Conservation (phyloP, 2,329 filamentous ascomycete species). For the Aureobasidium subglaciale region DNA sequence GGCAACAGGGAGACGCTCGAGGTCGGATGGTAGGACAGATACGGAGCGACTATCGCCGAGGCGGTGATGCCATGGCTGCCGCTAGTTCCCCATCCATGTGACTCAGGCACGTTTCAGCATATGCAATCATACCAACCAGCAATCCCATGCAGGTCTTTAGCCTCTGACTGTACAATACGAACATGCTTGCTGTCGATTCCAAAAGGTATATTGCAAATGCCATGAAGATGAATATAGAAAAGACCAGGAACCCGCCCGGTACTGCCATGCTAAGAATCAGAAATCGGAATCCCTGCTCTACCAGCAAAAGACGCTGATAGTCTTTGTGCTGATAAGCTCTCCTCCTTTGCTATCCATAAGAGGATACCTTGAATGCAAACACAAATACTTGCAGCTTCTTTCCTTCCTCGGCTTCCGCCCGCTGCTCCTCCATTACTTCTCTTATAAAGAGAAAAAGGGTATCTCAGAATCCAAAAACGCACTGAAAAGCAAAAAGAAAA, state of each 20-base stretch:
- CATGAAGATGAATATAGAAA: conserved; percentile 1
- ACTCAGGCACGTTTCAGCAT: background rate
- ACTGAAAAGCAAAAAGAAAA: background rate
- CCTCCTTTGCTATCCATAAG: background rate
- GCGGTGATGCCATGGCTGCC: background rate
- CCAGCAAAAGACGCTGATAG: background rate
- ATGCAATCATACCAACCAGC: background rate
- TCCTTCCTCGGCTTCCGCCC: background rate
- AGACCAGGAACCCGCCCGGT: conserved; percentile 12
- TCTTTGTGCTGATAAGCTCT: background rate
- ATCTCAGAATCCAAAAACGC: conserved; percentile 15
- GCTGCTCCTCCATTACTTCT: conserved; percentile 10
- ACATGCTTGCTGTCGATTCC: background rate
- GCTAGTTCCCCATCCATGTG: conserved; percentile 1
- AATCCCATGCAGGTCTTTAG: background rate
- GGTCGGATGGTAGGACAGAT: conserved; percentile 8
- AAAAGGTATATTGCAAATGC: background rate
- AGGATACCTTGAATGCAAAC: background rate
- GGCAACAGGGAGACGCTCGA: conserved; percentile 1
- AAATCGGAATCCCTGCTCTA: background rate
- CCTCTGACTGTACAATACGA: background rate
- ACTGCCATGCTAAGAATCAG: conserved; percentile 2
- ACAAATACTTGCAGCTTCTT: conserved; percentile 5
- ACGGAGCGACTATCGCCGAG: conserved; percentile 1
- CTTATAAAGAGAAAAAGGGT: conserved; percentile 7